Evolutionary conservation across 2,329 filamentous ascomycete genomes (phyloP).

Genomic region (Colletotrichum trifolii): DNA sequence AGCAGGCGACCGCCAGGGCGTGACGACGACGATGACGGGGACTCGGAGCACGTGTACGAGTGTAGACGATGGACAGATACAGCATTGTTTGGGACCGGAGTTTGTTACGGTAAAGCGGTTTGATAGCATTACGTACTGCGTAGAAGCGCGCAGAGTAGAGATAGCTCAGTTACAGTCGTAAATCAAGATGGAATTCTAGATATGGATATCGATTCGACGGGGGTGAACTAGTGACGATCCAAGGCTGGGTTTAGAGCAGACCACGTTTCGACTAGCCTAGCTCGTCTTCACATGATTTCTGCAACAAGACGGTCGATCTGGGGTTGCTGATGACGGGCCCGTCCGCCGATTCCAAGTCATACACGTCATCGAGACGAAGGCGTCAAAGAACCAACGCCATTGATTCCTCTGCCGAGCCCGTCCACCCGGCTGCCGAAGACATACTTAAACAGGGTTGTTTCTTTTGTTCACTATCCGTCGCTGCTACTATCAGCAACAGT

Average conservation of each 20-base stretch:
- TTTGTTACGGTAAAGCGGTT: not conserved
- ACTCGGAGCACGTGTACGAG: not conserved
- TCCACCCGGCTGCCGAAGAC: not conserved
- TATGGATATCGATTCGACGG: not conserved
- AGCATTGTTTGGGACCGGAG: constrained; percentile 4
- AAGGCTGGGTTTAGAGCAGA: not conserved
- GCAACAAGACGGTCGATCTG: constrained; percentile 12
- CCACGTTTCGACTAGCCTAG: not conserved
- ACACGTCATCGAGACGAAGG: constrained; percentile 35
- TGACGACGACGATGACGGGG: constrained; percentile 5
- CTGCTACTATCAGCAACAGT: not conserved
- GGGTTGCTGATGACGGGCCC: not conserved
- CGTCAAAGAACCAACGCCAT: constrained; percentile 27
- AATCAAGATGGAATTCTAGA: not conserved
- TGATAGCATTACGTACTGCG: constrained; percentile 23
- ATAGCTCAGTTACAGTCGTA: constrained; percentile 18
- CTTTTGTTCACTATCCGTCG: not conserved
- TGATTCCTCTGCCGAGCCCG: not conserved
- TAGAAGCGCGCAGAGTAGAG: constrained; percentile 5
- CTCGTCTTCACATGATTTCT: constrained; percentile 23
- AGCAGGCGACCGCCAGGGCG: not conserved
- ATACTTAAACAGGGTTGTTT: not conserved
- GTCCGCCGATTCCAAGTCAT: constrained; percentile 32
- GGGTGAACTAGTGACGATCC: not conserved
- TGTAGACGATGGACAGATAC: not conserved